These are phyloP conservation scores for Saccharomyces pastorianus DNA, from an alignment of 1,139 yeast species.

Conservation along the genomic window DNA sequence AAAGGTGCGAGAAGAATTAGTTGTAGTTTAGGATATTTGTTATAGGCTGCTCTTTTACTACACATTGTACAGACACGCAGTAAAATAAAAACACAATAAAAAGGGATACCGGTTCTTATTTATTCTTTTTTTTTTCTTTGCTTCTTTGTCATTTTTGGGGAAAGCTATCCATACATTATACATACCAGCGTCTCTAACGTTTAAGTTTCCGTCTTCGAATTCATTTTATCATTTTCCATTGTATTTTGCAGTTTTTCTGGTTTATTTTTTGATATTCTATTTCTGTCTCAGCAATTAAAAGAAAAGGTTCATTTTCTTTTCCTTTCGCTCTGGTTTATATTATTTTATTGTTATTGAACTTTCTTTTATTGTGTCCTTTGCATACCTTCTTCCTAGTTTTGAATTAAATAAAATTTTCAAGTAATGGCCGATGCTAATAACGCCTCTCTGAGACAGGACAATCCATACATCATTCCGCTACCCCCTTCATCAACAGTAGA, in stretches of 20 bases:
- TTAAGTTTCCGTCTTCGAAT: neutral
- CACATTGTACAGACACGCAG: neutral
- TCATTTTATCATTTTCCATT: neutral
- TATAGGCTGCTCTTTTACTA: neutral
- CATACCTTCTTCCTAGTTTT: neutral
- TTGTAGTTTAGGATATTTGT: neutral
- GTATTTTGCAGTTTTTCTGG: neutral
- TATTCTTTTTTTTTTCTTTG: neutral
- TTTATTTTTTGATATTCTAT: neutral
- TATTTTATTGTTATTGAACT: neutral
- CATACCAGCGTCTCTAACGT: neutral
- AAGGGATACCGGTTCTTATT: neutral
- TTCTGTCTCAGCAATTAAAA: neutral
- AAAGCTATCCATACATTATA: neutral
- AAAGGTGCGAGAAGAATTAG: neutral
- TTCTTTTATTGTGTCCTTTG: neutral
- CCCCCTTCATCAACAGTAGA: slow-evolving; percentile 12
- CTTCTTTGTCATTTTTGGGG: neutral
- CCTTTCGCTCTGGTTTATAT: neutral
- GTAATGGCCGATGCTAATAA: neutral
- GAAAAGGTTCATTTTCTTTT: neutral
- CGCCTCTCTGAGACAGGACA: neutral
- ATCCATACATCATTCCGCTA: slow-evolving; percentile 6
- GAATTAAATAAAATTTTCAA: neutral
- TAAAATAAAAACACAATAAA: neutral